These are phyloP conservation scores for Camelina neglecta DNA, from an alignment of 345 rosid species.

Conservation along the genomic window DNA sequence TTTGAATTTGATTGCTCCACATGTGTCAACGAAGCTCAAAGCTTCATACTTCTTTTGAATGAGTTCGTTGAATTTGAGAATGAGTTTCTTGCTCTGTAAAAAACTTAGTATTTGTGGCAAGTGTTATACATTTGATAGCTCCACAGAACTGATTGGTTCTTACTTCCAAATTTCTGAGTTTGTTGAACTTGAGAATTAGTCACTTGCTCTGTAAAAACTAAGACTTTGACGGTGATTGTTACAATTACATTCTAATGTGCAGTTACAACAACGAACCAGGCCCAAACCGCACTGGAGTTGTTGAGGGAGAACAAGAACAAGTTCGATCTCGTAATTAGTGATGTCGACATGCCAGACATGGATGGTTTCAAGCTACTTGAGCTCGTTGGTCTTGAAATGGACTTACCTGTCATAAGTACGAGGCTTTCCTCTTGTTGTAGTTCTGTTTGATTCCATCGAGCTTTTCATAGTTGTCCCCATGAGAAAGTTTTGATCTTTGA, in stretches of 20 bases:
- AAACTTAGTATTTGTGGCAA: constrained; percentile 30
- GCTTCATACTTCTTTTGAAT: neutral
- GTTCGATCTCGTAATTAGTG: constrained; percentile 80
- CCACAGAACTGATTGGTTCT: neutral
- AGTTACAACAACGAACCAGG: constrained; percentile 71
- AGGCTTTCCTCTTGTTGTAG: neutral
- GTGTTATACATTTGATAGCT: neutral
- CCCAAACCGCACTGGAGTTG: constrained; percentile 60
- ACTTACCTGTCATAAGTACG: constrained; percentile 80
- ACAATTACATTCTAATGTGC: constrained; percentile 26
- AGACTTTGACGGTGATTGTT: constrained; percentile 20
- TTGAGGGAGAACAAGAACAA: constrained; percentile 73
- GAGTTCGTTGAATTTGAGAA: neutral
- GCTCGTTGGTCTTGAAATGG: constrained; percentile 85
- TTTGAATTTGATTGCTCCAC: neutral
- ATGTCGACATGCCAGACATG: constrained; percentile 87
- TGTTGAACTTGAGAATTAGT: no score
- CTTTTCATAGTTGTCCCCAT: neutral
- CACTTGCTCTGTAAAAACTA: constrained; percentile 13
- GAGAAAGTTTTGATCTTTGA: constrained; percentile 10
- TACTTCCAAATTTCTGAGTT: no score
- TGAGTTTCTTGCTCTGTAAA: constrained; percentile 18
- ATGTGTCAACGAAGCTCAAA: neutral
- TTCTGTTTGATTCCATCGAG: no score
- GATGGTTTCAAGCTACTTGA: constrained; percentile 86